Evolutionary conservation across 148 eudicot genomes (phyloP).

Genomic region (Camellia sinensis): DNA sequence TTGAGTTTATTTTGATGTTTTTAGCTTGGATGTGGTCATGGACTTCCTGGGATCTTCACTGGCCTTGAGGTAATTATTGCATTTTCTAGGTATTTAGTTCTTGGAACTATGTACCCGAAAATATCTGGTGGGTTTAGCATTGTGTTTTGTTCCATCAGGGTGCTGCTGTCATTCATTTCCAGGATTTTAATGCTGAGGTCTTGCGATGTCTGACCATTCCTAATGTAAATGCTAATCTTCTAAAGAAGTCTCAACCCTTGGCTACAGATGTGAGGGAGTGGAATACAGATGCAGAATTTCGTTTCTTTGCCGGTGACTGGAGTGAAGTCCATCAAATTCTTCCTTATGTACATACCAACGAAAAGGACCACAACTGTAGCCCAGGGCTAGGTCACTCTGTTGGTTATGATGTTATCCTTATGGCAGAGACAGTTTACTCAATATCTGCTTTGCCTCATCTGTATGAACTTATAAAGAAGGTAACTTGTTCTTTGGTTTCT

Average conservation of each 20-base stretch:
- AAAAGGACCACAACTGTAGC: constrained; percentile 17
- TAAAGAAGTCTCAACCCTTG: constrained; percentile 17
- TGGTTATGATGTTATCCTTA: constrained; percentile 86
- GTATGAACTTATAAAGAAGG: constrained; percentile 78
- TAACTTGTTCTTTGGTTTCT: constrained; percentile 13
- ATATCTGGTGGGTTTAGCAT: constrained; percentile 4
- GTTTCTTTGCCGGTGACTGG: constrained; percentile 96
- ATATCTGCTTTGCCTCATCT: constrained; percentile 59
- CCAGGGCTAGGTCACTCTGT: constrained; percentile 5
- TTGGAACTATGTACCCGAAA: constrained; percentile 1
- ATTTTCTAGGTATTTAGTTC: not conserved
- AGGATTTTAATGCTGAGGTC: constrained; percentile 94
- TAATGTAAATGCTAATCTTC: constrained; percentile 66
- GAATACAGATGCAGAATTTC: constrained; percentile 36
- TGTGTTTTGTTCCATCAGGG: constrained; percentile 47
- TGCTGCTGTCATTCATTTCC: constrained; percentile 76
- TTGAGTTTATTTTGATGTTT: constrained; percentile 21
- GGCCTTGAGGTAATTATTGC: constrained; percentile 61
- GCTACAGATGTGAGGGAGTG: constrained; percentile 16
- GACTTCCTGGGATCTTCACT: constrained; percentile 92
- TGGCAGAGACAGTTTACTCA: constrained; percentile 99
- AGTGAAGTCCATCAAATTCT: constrained; percentile 62
- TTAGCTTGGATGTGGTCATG: constrained; percentile 99
- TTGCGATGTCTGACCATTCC: constrained; percentile 79
- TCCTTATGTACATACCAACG: constrained; percentile 35